These are phyloP conservation scores for Bipolaris sorokiniana DNA, from an alignment of 2,329 filamentous ascomycete species.

Conservation along the genomic window DNA sequence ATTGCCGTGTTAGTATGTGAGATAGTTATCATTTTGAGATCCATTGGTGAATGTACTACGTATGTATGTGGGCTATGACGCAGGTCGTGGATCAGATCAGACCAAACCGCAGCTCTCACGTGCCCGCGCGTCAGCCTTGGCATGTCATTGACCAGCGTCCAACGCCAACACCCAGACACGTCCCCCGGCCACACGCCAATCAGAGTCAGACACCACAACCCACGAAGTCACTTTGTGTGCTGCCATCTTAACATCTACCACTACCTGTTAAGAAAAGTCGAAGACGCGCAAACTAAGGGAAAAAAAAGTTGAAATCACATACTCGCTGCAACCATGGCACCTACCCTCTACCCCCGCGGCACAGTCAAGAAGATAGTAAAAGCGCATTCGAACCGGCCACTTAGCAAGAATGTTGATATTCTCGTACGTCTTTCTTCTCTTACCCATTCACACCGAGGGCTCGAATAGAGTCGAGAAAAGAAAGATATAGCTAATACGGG, in stretches of 20 bases:
- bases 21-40: background rate
- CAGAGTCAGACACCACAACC: background rate
- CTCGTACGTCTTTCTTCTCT: too few relatives aligned
- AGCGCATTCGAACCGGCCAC: constrained; percentile 78
- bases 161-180: constrained; percentile 7
- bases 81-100: background rate
- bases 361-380: constrained; percentile 91
- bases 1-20: background rate
- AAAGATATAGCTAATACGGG: background rate
- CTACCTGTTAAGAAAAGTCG: background rate
- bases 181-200: background rate
- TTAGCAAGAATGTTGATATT: constrained; percentile 87
- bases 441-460: too few relatives aligned
- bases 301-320: too few relatives aligned
- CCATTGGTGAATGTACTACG: too few relatives aligned
- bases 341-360: constrained; percentile 79
- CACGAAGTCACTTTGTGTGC: background rate
- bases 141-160: background rate
- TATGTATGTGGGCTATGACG: background rate
- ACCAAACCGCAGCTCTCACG: constrained; percentile 5
- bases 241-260: background rate
- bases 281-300: background rate
- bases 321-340: constrained; percentile 54
- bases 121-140: constrained; percentile 14
- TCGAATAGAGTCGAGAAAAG: too few relatives aligned